Conservation (phyloP, 2,329 filamentous ascomycete genomes). For the Fonsecaea pedrosoi region DNA sequence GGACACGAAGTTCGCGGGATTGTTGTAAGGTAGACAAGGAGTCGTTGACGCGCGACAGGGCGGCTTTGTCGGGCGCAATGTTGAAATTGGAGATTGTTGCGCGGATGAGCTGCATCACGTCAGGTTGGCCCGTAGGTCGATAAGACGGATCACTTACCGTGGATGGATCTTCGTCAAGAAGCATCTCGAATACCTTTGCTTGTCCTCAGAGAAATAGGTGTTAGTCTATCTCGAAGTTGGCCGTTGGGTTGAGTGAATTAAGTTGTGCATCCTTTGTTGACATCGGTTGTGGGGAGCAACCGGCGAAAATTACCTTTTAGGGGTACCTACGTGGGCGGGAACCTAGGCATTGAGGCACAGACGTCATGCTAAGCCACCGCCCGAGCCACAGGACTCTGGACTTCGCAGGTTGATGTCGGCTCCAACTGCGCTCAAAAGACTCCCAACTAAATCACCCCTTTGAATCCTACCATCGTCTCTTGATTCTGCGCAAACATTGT, state of each 20-base stretch:
- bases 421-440: neutral
- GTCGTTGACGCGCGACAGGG: slow-evolving; percentile 81
- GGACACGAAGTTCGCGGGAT: slow-evolving; percentile 78
- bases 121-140: slow-evolving; percentile 12
- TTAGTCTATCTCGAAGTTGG: neutral
- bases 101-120: slow-evolving; percentile 73
- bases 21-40: slow-evolving; percentile 83
- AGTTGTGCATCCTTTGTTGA: neutral
- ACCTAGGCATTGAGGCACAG: neutral
- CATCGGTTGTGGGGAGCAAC: slow-evolving; percentile 32
- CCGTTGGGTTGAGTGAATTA: neutral
- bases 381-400: slow-evolving; percentile 22
- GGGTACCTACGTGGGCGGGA: too few species aligned
- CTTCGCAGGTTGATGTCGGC: neutral
- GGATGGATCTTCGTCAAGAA: slow-evolving; percentile 92
- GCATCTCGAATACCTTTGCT: slow-evolving; percentile 61
- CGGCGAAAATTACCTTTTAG: neutral
- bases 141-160: slow-evolving; percentile 62
- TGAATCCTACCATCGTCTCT: neutral
- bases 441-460: neutral
- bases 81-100: slow-evolving; percentile 96
- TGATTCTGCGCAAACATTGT: neutral
- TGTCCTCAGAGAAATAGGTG: neutral
- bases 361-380: slow-evolving; percentile 24
- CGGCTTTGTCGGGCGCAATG: slow-evolving; percentile 83